Evolutionary conservation across 169 alveolate species (phyloP), one percentile per base, ranked within the genome.

Genomic region (Theileria orientalis): DNA sequence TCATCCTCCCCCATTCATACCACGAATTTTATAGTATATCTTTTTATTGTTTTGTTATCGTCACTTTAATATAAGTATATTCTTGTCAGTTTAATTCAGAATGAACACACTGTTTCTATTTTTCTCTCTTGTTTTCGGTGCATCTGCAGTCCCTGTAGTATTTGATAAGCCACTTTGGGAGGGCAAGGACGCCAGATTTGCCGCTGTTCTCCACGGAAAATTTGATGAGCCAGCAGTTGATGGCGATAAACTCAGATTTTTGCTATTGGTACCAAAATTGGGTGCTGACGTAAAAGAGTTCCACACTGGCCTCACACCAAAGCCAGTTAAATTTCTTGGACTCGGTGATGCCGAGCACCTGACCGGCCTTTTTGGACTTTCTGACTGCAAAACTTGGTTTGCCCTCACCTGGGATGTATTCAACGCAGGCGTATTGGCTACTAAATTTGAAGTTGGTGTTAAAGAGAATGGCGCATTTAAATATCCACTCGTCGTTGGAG

Each of bases 141-240:
- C 41, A 23, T 23, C 6, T 19, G 42, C 41, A 1, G 33, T 56
- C 19, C 54, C 54, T n/a, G 54, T 46, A 19, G 54, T 46, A 2
- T 46, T 46, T 5, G 54, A 46, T 25, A 46, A 46, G 19, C 29
- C 14, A 1, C 19, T 46, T 2, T 46, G 16, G 19, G 1, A 2
- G 19, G 54, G 54, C 54, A 46, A 46, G 54, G 54, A 46, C 54
- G 6, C 54, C 54, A 46, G 54, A 5, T 46, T 46, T 46, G 54
- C 54, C 54, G 54, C 54, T n/a, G 54, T 46, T 46, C 54, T n/a
- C 54, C 54, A 46, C 6, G 19, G 29, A n/a, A 46, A 46, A 46
- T 19, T 1, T 2, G 6, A 2, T n/a, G 54, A 2, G 1, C 29
- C 1, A n/a, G 54, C 29, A 46, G 54, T 46, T 46, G 19, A 19